These are phyloP conservation scores for Hypoxylon sp. DNA, from an alignment of 2,329 filamentous ascomycete species.

Conservation along the genomic window DNA sequence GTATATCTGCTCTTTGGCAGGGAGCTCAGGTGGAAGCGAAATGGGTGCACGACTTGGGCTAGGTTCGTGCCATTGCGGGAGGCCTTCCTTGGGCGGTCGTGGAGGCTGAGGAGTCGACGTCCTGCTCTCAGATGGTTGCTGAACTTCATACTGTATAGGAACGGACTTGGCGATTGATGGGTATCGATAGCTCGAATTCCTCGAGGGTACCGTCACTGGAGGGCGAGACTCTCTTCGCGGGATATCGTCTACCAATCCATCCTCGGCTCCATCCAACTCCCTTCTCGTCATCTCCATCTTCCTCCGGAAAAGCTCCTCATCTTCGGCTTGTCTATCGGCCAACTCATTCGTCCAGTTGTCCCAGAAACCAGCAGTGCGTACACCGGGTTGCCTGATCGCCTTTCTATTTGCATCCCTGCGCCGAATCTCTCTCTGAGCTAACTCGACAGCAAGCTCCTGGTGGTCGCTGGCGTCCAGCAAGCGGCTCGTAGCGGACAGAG, in stretches of 20 bases:
- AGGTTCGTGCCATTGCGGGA: conserved; percentile 22
- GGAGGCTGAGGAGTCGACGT: conserved; percentile 51
- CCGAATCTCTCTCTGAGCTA: conserved; percentile 79
- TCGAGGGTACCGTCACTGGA: conserved; percentile 5
- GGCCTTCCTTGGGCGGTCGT: conserved; percentile 56
- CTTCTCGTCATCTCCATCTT: conserved; percentile 68
- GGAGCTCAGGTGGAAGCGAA: conserved; percentile 48
- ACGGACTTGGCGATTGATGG: conserved; percentile 67
- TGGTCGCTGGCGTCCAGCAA: conserved; percentile 78
- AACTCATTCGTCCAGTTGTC: conserved; percentile 57
- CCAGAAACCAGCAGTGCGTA: conserved; percentile 62
- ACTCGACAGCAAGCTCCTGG: conserved; percentile 79
- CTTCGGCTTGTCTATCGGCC: conserved; percentile 48
- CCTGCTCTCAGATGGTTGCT: conserved; percentile 36
- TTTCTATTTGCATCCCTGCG: conserved; percentile 73
- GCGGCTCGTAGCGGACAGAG: conserved; percentile 64
- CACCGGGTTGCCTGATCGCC: conserved; percentile 68
- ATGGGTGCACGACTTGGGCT: conserved; percentile 16
- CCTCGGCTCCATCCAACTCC: conserved; percentile 55
- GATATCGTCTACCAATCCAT: conserved; percentile 47
- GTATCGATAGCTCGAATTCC: conserved; percentile 62
- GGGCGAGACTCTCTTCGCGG: conserved; percentile 39
- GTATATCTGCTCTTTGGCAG: conserved; percentile 50
- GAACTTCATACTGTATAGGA: conserved; percentile 60
- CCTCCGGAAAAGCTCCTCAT: conserved; percentile 60